Percentiles rank a stretch among this genome's conserved stretches.
phyloP scores from a whole-genome alignment of 2,329 filamentous ascomycete species.

The Chaetomium globosum region DNA sequence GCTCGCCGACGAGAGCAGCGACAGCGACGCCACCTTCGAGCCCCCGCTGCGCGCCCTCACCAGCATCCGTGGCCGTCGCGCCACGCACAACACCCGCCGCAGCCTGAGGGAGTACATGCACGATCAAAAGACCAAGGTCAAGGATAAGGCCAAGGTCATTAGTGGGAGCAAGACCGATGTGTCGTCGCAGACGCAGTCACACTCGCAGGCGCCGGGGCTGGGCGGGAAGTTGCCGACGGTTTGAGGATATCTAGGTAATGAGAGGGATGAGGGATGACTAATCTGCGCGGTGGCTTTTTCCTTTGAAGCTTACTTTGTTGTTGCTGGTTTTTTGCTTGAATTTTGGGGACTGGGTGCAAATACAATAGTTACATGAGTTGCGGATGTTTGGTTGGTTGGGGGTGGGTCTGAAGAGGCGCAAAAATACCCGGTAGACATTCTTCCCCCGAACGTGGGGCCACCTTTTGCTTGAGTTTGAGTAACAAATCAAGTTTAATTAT shows the following conservation, averaged over 20 bases:
- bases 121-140: slow-evolving; percentile 37
- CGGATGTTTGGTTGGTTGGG: neutral
- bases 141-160: slow-evolving; percentile 27
- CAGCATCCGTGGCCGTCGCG: slow-evolving; percentile 37
- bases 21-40: slow-evolving; percentile 15
- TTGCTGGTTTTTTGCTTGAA: neutral
- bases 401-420: neutral
- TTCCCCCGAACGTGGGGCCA: neutral
- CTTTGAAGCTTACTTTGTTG: neutral
- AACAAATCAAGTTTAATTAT: neutral
- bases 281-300: neutral
- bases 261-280: neutral
- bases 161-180: slow-evolving; percentile 22
- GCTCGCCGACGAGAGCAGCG: slow-evolving; percentile 1
- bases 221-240: neutral
- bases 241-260: neutral
- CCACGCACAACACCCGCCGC: slow-evolving; percentile 34
- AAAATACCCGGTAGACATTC: neutral
- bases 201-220: neutral
- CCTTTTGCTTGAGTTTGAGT: neutral
- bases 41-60: slow-evolving; percentile 37
- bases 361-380: neutral
- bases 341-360: neutral
- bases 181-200: neutral
- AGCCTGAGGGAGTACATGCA: slow-evolving; percentile 38